Evolutionary conservation across 2,329 filamentous ascomycete species (phyloP).

Genomic region (Arthroderma sp.): DNA sequence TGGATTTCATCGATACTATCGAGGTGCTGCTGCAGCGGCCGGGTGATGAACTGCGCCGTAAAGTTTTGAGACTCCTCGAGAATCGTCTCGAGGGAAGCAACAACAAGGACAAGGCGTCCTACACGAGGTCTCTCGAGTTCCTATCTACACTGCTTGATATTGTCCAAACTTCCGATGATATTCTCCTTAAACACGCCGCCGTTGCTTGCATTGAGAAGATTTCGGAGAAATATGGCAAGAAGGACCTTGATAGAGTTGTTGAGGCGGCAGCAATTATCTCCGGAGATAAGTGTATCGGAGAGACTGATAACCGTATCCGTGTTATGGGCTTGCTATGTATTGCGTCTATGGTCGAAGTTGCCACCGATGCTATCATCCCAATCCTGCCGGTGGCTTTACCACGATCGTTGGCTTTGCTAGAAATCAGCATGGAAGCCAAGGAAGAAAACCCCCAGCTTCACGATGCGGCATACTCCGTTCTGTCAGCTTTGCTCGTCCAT

Average conservation of each 20-base stretch:
- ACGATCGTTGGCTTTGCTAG: slow-evolving; percentile 57
- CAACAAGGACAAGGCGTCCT: slow-evolving; percentile 54
- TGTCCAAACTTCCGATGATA: slow-evolving; percentile 57
- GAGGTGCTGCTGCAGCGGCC: slow-evolving; percentile 67
- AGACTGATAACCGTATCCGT: slow-evolving; percentile 57
- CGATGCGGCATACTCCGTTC: slow-evolving; percentile 67
- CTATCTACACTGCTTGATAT: slow-evolving; percentile 65
- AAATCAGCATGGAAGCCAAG: slow-evolving; percentile 44
- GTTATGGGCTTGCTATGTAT: slow-evolving; percentile 81
- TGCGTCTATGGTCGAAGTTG: slow-evolving; percentile 75
- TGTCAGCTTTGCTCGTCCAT: slow-evolving; percentile 67
- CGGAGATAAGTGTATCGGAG: slow-evolving; percentile 61
- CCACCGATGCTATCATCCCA: slow-evolving; percentile 74
- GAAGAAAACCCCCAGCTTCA: slow-evolving; percentile 53
- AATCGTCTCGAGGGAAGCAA: slow-evolving; percentile 61
- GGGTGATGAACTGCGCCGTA: slow-evolving; percentile 61
- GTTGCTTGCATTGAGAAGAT: slow-evolving; percentile 88
- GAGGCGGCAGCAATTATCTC: slow-evolving; percentile 65
- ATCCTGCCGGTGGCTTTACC: slow-evolving; percentile 65
- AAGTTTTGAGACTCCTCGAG: slow-evolving; percentile 69
- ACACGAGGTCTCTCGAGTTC: slow-evolving; percentile 62
- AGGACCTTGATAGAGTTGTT: slow-evolving; percentile 64
- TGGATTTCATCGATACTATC: slow-evolving; percentile 79
- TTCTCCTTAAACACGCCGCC: slow-evolving; percentile 68
- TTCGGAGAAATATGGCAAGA: slow-evolving; percentile 88